These are phyloP conservation scores for Pseudopediastrum boryanum DNA, from an alignment of 139 green algal genomes.

Conservation along the genomic window DNA sequence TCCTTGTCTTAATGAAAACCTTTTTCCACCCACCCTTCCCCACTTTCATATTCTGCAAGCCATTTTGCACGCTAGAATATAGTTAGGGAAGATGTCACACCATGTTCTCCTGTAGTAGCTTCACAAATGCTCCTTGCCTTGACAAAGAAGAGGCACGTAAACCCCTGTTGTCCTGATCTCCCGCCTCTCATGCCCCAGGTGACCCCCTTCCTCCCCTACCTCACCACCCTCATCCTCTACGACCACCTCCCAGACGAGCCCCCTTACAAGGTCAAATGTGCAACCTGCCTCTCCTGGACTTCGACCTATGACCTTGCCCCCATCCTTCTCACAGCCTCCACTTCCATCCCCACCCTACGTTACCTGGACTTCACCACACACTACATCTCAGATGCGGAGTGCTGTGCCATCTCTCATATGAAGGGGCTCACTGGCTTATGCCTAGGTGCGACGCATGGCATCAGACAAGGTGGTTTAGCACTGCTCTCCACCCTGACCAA, in stretches of 20 bases:
- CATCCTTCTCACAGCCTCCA: slow-evolving; percentile 14
- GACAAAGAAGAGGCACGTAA: no score
- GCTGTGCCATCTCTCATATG: slow-evolving; percentile 27
- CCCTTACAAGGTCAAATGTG: slow-evolving; percentile 10
- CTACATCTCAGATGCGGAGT: slow-evolving; percentile 40
- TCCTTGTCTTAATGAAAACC: no score
- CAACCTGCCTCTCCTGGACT: slow-evolving; percentile 15
- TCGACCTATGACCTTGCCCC: slow-evolving; percentile 33
- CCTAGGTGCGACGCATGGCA: slow-evolving; percentile 19
- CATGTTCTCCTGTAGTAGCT: neutral
- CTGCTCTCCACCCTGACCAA: neutral
- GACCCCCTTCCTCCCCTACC: neutral
- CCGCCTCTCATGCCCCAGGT: no score
- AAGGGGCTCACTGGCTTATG: slow-evolving; percentile 19
- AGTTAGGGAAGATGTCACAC: neutral
- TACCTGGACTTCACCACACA: slow-evolving; percentile 34
- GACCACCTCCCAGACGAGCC: slow-evolving; percentile 29
- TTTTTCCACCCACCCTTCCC: neutral
- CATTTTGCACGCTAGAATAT: neutral
- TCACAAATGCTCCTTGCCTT: neutral
- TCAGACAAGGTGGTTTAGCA: neutral
- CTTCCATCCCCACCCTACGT: neutral
- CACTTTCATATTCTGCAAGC: neutral
- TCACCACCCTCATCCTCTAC: slow-evolving; percentile 18
- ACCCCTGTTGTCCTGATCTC: no score